phyloP scores from a whole-genome alignment of 176 grass and related monocot species.

The Puccinellia tenuiflora region DNA sequence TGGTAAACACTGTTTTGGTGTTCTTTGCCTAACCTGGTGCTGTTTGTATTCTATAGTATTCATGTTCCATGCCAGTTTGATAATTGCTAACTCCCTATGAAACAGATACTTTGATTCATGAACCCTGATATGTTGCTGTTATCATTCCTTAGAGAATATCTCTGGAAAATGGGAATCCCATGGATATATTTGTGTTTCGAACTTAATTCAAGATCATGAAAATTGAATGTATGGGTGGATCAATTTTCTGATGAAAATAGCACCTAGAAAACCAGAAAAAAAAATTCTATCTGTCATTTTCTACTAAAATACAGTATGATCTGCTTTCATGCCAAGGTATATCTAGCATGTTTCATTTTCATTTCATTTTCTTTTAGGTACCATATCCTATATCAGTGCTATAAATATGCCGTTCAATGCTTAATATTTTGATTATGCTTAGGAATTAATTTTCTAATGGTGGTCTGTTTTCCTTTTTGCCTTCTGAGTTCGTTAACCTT shows the following conservation, averaged over 20 bases:
- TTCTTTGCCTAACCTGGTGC: neutral
- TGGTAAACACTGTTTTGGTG: neutral
- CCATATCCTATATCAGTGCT: neutral
- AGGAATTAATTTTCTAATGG: neutral
- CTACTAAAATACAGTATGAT: neutral
- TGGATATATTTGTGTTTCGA: neutral
- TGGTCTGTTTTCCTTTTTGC: neutral
- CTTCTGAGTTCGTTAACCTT: neutral
- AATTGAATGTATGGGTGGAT: neutral
- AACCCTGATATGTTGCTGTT: neutral
- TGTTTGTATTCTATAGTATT: neutral
- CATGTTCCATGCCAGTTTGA: neutral
- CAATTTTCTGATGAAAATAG: neutral
- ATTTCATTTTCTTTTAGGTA: neutral
- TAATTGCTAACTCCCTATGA: neutral
- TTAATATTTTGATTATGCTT: neutral
- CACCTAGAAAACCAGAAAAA: neutral
- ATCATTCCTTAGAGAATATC: neutral
- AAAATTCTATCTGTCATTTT: neutral
- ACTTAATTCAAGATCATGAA: neutral
- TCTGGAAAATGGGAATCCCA: neutral
- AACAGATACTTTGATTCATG: neutral
- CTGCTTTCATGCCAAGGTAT: neutral
- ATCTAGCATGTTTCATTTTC: neutral
- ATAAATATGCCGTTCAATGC: neutral